Conservation (phyloP, 495 filamentous ascomycete species). For the Lasiosphaeria ovina region DNA sequence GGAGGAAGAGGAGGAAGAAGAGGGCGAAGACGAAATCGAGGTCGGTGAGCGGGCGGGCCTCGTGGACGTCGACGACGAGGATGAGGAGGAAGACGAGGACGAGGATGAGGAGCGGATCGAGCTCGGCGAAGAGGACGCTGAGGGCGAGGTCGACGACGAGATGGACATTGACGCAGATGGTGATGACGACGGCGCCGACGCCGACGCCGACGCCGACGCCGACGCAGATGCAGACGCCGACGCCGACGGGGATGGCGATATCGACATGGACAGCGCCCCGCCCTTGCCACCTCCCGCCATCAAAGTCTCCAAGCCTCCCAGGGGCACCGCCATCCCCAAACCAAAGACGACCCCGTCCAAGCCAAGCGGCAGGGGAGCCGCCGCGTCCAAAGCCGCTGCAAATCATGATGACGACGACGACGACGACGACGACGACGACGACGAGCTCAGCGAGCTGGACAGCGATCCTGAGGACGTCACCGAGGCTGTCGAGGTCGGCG, state of each 20-base stretch:
- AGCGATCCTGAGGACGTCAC: slow-evolving; percentile 49
- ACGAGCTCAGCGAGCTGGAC: slow-evolving; percentile 48
- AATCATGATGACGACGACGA: slow-evolving; percentile 43
- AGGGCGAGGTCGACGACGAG: slow-evolving; percentile 46
- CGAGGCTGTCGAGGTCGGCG: slow-evolving; percentile 48
- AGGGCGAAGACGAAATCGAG: slow-evolving; percentile 36
- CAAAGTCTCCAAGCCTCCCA: slow-evolving; percentile 41
- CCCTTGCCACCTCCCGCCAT: slow-evolving; percentile 37
- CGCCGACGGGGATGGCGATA: slow-evolving; percentile 49
- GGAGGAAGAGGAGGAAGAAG: slow-evolving; percentile 38
- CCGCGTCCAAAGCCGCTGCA: slow-evolving; percentile 22
- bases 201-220: slow-evolving; percentile 51
- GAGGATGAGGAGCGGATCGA: slow-evolving; percentile 34
- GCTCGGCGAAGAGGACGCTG: slow-evolving; percentile 36
- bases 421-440: slow-evolving; percentile 49
- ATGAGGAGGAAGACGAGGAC: slow-evolving; percentile 26
- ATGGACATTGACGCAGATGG: slow-evolving; percentile 49
- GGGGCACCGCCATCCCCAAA: slow-evolving; percentile 23
- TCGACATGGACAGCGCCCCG: slow-evolving; percentile 43
- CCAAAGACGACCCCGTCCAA: not conserved
- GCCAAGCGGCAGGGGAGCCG: slow-evolving; percentile 12
- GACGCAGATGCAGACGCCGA: slow-evolving; percentile 14
- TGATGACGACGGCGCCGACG: slow-evolving; percentile 45
- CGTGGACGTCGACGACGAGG: slow-evolving; percentile 27
- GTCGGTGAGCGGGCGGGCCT: slow-evolving; percentile 39